Percentiles rank a stretch among this genome's conserved stretches.
phyloP scores from a whole-genome alignment of 1,139 yeast species.

The Pichia sp. region DNA sequence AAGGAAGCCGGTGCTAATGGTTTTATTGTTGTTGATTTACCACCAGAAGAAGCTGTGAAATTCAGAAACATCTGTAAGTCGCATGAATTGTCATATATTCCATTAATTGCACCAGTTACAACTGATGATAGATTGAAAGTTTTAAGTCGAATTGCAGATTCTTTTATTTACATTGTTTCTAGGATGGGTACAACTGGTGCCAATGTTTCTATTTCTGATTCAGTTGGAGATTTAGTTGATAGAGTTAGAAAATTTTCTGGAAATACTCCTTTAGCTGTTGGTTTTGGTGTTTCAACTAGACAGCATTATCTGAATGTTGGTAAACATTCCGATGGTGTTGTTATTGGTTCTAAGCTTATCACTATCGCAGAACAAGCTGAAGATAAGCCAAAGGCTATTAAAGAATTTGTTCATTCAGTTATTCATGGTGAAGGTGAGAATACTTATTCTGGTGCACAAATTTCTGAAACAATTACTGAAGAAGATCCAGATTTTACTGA shows the following conservation, averaged over 20 bases:
- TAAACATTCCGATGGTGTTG: constrained; percentile 82
- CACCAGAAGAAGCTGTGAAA: constrained; percentile 93
- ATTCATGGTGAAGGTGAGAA: constrained; percentile 47
- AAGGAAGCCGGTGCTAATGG: constrained; percentile 91
- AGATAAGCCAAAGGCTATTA: constrained; percentile 53
- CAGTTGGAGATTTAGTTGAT: constrained; percentile 60
- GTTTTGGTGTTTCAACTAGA: constrained; percentile 92
- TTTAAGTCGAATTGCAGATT: constrained; percentile 80
- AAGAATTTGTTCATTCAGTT: constrained; percentile 60
- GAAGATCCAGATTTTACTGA: constrained; percentile 43
- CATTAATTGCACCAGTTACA: constrained; percentile 94
- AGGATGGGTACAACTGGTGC: constrained; percentile 99
- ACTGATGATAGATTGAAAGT: constrained; percentile 78
- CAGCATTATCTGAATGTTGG: constrained; percentile 84
- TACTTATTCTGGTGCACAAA: constrained; percentile 15
- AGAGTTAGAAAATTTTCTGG: constrained; percentile 72
- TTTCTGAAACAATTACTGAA: constrained; percentile 8
- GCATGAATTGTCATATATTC: constrained; percentile 75
- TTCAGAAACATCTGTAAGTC: constrained; percentile 68
- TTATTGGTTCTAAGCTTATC: constrained; percentile 84
- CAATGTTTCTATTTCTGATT: constrained; percentile 51
- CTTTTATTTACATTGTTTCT: constrained; percentile 91
- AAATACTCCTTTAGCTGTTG: constrained; percentile 86
- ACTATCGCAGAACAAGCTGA: constrained; percentile 63
- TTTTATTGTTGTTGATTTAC: constrained; percentile 87